Evolutionary conservation across 169 alveolate species (phyloP).

Genomic region (Cryptosporidium meleagridis): DNA sequence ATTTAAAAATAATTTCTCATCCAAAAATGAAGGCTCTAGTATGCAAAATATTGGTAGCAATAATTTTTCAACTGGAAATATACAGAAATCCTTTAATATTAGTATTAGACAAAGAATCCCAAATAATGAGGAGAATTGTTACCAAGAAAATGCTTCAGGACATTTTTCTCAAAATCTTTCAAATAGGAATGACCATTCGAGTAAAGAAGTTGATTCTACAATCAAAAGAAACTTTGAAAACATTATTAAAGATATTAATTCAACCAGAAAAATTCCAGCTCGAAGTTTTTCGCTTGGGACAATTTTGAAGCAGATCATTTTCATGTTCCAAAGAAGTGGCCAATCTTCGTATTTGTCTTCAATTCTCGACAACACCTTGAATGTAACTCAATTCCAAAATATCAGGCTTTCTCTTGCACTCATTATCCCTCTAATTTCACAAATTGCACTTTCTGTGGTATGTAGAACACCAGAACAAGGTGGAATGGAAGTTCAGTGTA

Average conservation of each 20-base stretch:
- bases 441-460: constrained; percentile 31
- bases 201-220: constrained; percentile 5
- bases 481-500: constrained; percentile 14
- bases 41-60: constrained; percentile 6
- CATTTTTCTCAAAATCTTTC: neutral
- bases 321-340: constrained; percentile 69
- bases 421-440: constrained; percentile 57
- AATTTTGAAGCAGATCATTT: constrained; percentile 34
- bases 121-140: constrained; percentile 1
- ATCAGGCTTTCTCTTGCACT: constrained; percentile 65
- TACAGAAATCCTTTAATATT: constrained; percentile 36
- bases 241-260: constrained; percentile 39
- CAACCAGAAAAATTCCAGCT: constrained; percentile 56
- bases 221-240: constrained; percentile 37
- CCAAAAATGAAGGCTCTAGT: neutral
- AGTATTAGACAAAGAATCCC: constrained; percentile 30
- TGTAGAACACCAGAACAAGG: constrained; percentile 64
- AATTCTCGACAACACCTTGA: constrained; percentile 45
- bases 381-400: constrained; percentile 69
- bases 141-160: constrained; percentile 1
- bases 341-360: constrained; percentile 65
- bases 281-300: constrained; percentile 29
- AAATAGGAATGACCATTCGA: neutral
- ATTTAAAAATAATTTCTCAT: neutral
- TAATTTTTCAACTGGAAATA: constrained; percentile 6